These are phyloP conservation scores for Mycosarcoma mackinlayi DNA, from an alignment of 1,284 basidiomycete species.

Conservation along the genomic window DNA sequence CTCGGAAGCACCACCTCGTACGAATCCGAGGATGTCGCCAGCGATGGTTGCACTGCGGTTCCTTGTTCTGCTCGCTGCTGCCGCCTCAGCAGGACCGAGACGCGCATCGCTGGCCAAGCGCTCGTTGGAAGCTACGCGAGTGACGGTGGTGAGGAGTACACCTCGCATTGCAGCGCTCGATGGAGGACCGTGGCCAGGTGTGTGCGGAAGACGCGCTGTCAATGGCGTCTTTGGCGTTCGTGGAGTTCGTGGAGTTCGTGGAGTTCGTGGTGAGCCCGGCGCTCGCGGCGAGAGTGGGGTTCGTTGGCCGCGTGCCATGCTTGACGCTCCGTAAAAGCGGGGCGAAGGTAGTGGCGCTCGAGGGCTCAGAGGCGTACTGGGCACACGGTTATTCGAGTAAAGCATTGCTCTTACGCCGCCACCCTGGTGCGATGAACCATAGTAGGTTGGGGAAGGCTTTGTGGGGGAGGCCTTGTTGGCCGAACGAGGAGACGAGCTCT, in stretches of 20 bases:
- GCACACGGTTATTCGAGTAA: conserved; percentile 9
- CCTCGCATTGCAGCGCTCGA: conserved; percentile 23
- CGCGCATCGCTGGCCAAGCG: background rate
- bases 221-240: conserved; percentile 14
- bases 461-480: conserved; percentile 6
- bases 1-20: conserved; percentile 28
- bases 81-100: background rate
- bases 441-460: conserved; percentile 27
- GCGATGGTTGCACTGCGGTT: conserved; percentile 28
- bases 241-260: conserved; percentile 1
- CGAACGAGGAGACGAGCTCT: conserved; percentile 2
- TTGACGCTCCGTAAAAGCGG: background rate
- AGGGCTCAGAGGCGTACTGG: conserved; percentile 15
- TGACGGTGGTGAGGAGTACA: conserved; percentile 32
- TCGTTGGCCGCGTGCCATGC: background rate
- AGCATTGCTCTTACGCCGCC: conserved; percentile 30
- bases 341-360: conserved; percentile 4
- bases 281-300: conserved; percentile 11
- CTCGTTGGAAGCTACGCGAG: conserved; percentile 8
- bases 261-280: conserved; percentile 10
- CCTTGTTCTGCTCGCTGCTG: background rate
- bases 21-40: conserved; percentile 18
- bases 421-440: conserved; percentile 6
- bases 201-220: conserved; percentile 14
- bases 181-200: conserved; percentile 4